Evolutionary conservation across 495 filamentous ascomycete species (phyloP), one percentile per base, ranked within the genome.

Genomic region (Xylaria telfairii): DNA sequence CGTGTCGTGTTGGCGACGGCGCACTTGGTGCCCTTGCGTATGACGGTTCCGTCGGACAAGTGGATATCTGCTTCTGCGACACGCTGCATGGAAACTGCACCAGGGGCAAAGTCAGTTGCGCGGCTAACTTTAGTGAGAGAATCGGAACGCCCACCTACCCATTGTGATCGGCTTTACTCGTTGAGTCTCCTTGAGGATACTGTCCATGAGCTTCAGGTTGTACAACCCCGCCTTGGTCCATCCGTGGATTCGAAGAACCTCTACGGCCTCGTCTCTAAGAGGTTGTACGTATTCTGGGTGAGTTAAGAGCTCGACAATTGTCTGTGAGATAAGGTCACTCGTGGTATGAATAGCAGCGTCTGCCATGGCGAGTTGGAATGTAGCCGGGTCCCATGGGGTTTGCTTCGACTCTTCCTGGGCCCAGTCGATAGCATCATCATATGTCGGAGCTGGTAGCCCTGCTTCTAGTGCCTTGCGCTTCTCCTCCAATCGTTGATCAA

Each of bases 161-260:
- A 76, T 64, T 54, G 72, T 68, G 6, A 79, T 65, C 1, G 83
- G 83, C 54, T 83, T 83, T 15, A 84, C 8, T 0, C 85, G 74
- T 70, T 83, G 81, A 13, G 75, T 77, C 72, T 86, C 85, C 65
- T 84, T 86, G 47, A 86, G 49, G 6, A 85, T 79, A 73, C 81
- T 84, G 72, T 88, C 86, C 72, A 89, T 78, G 44, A 87, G 71
- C 71, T 84, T 83, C 76, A 90, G 72, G 71, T 87, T 88, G 53
- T 83, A 80, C 17, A 88, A 70, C 9, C 82, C 82, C 15, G 78
- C 77, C 75, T 85, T 87, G 28, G 82, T 81, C 78, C 87, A 79
- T 13, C 76, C 79, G 44, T 77, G 73, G 10, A 80, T 73, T 19
- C 70, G 60, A 28, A 83, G 75, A 0, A 80, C 77, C 5, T 61